Base-by-base conservation (phyloP, 2,329 filamentous ascomycete genomes). In the Trichoderma simmonsii region DNA sequence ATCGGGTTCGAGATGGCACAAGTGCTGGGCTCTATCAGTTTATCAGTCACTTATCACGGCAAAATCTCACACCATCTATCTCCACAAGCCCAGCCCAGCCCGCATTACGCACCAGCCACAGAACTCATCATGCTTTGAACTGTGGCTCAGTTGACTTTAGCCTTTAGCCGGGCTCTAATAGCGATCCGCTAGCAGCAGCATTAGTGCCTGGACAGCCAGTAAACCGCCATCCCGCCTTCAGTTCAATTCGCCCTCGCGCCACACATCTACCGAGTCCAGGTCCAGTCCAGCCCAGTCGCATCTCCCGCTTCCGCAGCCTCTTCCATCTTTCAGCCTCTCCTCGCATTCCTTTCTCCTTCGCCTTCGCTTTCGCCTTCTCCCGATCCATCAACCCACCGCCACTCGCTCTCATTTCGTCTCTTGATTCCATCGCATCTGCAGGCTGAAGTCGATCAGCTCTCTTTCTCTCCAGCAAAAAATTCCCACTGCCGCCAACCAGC, bases 241-340 rank as follows among this genome's bases (percentile, higher is more conserved):
- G 63, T n/a, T 28, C 26, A 57, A 28, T 57, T 36, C 59, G n/a
- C 30, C 14, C 12, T 34, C 57, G 63, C 61, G 61, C 61, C 61
- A 64, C 39, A 64, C 48, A 21, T 36, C 28, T 39, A 30, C 54
- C 30, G 32, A 59, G 39, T 43, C 39, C 39, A 51, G n/a, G 43
- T 36, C 34, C 34, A 36, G 34, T 21, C 43, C 43, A 51, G 43
- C n/a, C 48, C n/a, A 24, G 48, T 54, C 48, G 30, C 43, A 57
- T 67, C 64, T 67, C 28, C 51, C 48, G 39, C 34, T 60, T 61
- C 57, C 26, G 60, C 67, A 60, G 67, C 67, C 67, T 70, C 66
- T 67, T 34, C 64, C 64, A 36, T 56, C 48, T 51, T 32, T 32
- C 67, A 61, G 67, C 43, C 67, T 62, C 36, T 61, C 51, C 15